Base-by-base conservation (phyloP, 345 rosid genomes). In the Aquilaria sinensis region DNA sequence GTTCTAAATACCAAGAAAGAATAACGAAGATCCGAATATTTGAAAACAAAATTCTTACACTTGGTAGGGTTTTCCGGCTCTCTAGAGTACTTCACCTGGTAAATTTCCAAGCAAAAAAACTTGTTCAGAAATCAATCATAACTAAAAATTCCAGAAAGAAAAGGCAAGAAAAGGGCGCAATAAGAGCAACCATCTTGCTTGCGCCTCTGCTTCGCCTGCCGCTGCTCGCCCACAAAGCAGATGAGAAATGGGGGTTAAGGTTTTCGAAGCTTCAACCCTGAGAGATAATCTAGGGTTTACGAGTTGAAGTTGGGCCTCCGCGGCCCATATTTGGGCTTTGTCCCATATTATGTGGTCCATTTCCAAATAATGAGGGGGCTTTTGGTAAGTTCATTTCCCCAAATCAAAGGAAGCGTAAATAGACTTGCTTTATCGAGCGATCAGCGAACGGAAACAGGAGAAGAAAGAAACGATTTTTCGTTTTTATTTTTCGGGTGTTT, bases 11-110 rank as follows among this genome's bases (percentile, higher is more conserved):
- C 63, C 52, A 73, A 51, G 12, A 69, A 46, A 49, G 23, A 13
- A 56, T 10, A 37, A 50, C 63, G 23, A 1, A 10, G 50, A 6
- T 16, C 5, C 13, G 3, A 13, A 16, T 58, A 10, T 15, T 3
- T 12, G 3, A 14, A 46, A n/a, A 14, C 47, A 16, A 7, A 16
- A 50, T 56, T 56, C 81, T 76, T 74, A 83, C 96, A 83, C 75
- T 85, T 88, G 80, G 90, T 88, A n/a, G 76, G 75, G 67, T 88
- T 85, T 53, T 80, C 86, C 6, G 92, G 88, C 64, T 88, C 92
- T 68, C 80, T 80, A 12, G 88, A 84, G 60, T 88, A 88, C 83
- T 85, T 85, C 79, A 83, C 87, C 89, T 85, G 74, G 70, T 3
- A 32, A 10, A 54, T 41, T 11, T 11, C n/a, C 61, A 57, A 53